Conservation (phyloP, 768 basidiomycete genomes). For the Boletellus ananas region DNA sequence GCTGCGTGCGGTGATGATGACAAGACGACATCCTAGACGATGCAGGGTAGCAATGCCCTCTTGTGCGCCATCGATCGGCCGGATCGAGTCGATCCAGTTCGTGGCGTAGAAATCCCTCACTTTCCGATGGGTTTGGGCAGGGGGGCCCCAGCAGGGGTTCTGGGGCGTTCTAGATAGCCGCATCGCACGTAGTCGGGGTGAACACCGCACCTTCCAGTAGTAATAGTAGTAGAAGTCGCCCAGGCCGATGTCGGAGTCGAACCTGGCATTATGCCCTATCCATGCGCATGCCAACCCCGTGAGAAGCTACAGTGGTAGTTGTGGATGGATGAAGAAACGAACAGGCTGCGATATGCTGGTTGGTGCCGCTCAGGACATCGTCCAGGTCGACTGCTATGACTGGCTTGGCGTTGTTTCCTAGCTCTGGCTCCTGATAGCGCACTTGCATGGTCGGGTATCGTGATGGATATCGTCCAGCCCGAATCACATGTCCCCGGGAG, state of each 20-base stretch:
- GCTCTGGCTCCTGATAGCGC: not conserved
- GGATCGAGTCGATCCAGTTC: slow-evolving; percentile 42
- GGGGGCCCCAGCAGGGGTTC: slow-evolving; percentile 61
- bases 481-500: slow-evolving; percentile 9
- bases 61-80: slow-evolving; percentile 57
- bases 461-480: slow-evolving; percentile 3
- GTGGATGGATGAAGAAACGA: not conserved
- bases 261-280: slow-evolving; percentile 63
- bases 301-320: not conserved
- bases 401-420: slow-evolving; percentile 20
- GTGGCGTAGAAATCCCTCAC: slow-evolving; percentile 57
- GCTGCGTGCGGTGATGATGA: slow-evolving; percentile 74
- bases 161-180: slow-evolving; percentile 16
- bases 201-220: slow-evolving; percentile 60
- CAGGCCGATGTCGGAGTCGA: slow-evolving; percentile 51
- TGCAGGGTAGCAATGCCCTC: slow-evolving; percentile 55
- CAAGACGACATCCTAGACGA: slow-evolving; percentile 61
- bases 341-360: slow-evolving; percentile 55
- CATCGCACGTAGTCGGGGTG: not conserved
- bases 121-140: slow-evolving; percentile 54
- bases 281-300: not conserved
- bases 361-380: slow-evolving; percentile 67
- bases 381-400: slow-evolving; percentile 65
- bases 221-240: slow-evolving; percentile 69
- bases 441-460: slow-evolving; percentile 6